A percentile compares a stretch with the other conserved stretches of the same genome.
phyloP scores from a whole-genome alignment of 805 yeast genomes.

The Ogataea sp. region DNA sequence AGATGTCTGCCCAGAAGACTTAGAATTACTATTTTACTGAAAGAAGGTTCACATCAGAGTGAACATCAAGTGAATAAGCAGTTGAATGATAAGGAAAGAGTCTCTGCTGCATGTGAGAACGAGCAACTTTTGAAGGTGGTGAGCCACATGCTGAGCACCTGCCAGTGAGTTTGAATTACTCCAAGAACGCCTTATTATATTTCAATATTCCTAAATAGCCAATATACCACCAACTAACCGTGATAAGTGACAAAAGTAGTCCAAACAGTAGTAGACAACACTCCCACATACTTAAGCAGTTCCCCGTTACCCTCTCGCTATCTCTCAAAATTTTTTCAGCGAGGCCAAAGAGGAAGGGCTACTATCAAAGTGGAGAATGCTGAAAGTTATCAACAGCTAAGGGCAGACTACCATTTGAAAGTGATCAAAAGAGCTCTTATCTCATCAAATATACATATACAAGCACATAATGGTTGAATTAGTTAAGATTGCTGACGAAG shows the following conservation, averaged over 20 bases:
- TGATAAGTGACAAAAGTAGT: too few species aligned
- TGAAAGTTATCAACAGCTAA: too few species aligned
- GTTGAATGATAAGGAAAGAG: conserved; percentile 93
- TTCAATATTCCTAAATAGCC: too few species aligned
- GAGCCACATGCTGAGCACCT: conserved; percentile 83
- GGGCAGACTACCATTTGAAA: too few species aligned
- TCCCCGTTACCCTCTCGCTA: background rate
- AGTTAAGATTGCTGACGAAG: conserved; percentile 56
- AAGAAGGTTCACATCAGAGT: conserved; percentile 92
- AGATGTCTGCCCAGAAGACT: conserved; percentile 80
- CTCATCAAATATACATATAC: conserved; percentile 21
- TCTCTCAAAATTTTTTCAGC: conserved; percentile 4
- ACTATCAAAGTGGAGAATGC: background rate
- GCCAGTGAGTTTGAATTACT: conserved; percentile 30
- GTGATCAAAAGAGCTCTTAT: background rate
- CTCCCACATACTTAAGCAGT: background rate
- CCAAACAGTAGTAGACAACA: background rate
- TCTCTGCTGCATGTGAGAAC: conserved; percentile 97
- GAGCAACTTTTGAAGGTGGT: conserved; percentile 87
- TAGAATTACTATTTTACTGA: conserved; percentile 69
- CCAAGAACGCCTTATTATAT: too few species aligned
- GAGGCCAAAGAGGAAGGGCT: too few species aligned
- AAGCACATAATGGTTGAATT: conserved; percentile 83
- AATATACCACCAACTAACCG: too few species aligned
- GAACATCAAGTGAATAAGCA: conserved; percentile 95